These are phyloP conservation scores for Pythium biforme DNA, from an alignment of 352 stramenopile genomes.

Conservation along the genomic window DNA sequence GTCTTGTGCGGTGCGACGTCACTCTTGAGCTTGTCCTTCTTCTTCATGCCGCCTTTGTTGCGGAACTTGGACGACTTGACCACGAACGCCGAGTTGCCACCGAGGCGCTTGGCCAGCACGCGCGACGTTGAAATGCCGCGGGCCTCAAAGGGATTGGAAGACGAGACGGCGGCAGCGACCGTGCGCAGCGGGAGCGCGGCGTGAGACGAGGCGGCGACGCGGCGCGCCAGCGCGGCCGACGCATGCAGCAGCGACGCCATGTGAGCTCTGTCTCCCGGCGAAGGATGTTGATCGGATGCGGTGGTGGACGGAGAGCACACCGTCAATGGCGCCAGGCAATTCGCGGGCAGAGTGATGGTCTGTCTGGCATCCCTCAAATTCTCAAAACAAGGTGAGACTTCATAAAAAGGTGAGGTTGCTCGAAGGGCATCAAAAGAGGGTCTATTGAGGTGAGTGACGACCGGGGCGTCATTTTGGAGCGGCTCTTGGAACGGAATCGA, in stretches of 20 bases:
- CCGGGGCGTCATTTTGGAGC: neutral
- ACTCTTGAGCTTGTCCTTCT: constrained; percentile 75
- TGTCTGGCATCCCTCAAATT: neutral
- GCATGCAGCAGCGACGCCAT: constrained; percentile 17
- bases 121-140: constrained; percentile 40
- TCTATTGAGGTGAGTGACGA: no score
- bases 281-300: no score
- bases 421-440: no score
- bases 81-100: constrained; percentile 66
- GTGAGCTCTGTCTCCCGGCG: neutral
- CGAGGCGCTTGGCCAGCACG: constrained; percentile 60
- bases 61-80: constrained; percentile 56
- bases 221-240: constrained; percentile 20
- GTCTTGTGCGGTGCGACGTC: constrained; percentile 51
- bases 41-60: constrained; percentile 52
- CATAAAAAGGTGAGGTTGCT: constrained; percentile 2
- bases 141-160: neutral
- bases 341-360: neutral
- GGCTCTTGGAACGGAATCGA: neutral
- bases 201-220: neutral
- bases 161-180: neutral
- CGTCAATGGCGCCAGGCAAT: neutral
- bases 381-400: neutral
- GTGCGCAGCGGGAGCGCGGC: neutral
- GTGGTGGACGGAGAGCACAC: no score